Conservation (phyloP, 1,284 basidiomycete species). For the Cyathus olla region DNA sequence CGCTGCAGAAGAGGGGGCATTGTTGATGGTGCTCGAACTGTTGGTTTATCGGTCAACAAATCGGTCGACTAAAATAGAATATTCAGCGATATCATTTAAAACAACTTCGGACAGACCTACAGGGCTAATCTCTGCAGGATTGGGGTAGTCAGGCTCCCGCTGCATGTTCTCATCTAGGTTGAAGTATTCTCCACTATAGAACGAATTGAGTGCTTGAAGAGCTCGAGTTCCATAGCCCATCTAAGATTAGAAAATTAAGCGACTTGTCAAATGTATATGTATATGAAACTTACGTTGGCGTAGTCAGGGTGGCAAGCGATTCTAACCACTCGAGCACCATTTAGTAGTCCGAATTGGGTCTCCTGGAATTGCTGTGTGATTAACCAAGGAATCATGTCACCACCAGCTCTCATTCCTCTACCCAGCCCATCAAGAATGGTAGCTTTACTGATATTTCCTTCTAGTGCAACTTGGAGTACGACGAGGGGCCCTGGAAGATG, state of each 20-base stretch:
- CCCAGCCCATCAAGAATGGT: slow-evolving; percentile 89
- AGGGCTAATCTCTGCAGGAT: slow-evolving; percentile 68
- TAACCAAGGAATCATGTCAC: slow-evolving; percentile 99
- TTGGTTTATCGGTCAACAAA: slow-evolving; percentile 82
- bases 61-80: slow-evolving; percentile 40
- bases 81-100: background rate
- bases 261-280: background rate
- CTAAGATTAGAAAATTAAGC: slow-evolving; percentile 46
- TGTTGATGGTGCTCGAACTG: slow-evolving; percentile 77
- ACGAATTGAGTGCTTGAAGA: slow-evolving; percentile 87
- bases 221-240: slow-evolving; percentile 99
- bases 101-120: slow-evolving; percentile 48
- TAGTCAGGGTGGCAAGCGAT: slow-evolving; percentile 99
- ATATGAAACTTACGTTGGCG: slow-evolving; percentile 69
- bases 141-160: slow-evolving; percentile 70
- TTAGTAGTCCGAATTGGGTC: slow-evolving; percentile 91
- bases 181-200: slow-evolving; percentile 94
- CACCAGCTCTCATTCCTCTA: slow-evolving; percentile 86
- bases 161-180: slow-evolving; percentile 82
- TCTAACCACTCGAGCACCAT: slow-evolving; percentile 92
- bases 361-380: slow-evolving; percentile 98
- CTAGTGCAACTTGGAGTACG: slow-evolving; percentile 95
- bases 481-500: slow-evolving; percentile 94
- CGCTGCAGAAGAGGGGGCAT: slow-evolving; percentile 97
- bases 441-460: slow-evolving; percentile 92